These are phyloP conservation scores for Aphanomyces invadans DNA, from an alignment of 352 stramenopile genomes.

Conservation along the genomic window DNA sequence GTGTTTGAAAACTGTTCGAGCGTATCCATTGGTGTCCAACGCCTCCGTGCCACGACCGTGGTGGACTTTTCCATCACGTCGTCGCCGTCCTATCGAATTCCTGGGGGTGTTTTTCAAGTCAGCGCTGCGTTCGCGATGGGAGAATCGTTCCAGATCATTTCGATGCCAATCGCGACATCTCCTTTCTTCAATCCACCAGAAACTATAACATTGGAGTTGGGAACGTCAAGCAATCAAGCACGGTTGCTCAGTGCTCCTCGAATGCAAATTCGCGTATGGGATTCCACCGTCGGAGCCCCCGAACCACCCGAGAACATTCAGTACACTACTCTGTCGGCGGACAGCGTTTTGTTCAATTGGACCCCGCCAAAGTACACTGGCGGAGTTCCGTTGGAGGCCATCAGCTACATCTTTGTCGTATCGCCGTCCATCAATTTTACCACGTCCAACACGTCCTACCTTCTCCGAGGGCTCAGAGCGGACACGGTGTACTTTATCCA, in stretches of 20 bases:
- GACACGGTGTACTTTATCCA: not conserved
- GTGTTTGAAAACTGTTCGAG: conserved; percentile 13
- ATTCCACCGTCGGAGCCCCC: not conserved
- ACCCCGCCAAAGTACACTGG: not conserved
- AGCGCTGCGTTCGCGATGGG: not conserved
- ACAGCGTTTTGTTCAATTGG: not conserved
- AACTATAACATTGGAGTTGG: not conserved
- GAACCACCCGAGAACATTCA: not conserved
- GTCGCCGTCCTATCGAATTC: not conserved
- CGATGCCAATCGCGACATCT: not conserved
- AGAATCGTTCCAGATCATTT: not conserved
- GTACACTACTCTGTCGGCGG: not conserved
- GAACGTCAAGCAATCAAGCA: not conserved
- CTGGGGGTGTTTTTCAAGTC: not conserved
- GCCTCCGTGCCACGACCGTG: not conserved
- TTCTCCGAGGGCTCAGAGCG: not conserved
- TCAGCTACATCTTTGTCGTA: not conserved
- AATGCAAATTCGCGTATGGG: not conserved
- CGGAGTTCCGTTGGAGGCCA: not conserved
- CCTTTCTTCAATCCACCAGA: not conserved
- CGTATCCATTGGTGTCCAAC: not conserved
- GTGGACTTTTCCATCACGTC: not conserved
- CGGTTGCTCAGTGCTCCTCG: too few relatives aligned
- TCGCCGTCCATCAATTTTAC: not conserved
- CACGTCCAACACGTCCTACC: not conserved